Conservation (phyloP, 768 basidiomycete species). For the Gymnopilus dilepis region DNA sequence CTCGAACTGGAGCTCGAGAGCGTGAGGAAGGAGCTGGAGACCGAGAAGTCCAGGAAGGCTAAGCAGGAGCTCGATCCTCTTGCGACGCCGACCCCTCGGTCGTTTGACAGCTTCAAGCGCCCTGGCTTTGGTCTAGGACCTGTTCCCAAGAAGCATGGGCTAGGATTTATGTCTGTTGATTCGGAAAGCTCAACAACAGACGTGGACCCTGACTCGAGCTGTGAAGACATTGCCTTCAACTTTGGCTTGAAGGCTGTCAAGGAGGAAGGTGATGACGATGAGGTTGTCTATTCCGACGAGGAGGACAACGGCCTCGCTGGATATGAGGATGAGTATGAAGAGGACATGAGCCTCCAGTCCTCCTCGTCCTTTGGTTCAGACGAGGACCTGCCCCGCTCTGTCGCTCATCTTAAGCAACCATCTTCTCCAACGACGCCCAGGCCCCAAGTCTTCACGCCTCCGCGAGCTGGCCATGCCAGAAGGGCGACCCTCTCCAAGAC, state of each 20-base stretch:
- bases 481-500: slow-evolving; percentile 62
- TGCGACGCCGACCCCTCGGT: slow-evolving; percentile 51
- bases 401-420: slow-evolving; percentile 32
- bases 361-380: slow-evolving; percentile 62
- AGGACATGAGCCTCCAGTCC: slow-evolving; percentile 53
- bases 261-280: slow-evolving; percentile 54
- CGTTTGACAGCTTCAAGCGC: slow-evolving; percentile 34
- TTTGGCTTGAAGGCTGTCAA: slow-evolving; percentile 60
- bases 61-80: slow-evolving; percentile 39
- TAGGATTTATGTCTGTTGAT: slow-evolving; percentile 65
- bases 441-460: slow-evolving; percentile 32
- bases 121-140: slow-evolving; percentile 18
- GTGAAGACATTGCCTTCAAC: slow-evolving; percentile 47
- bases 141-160: slow-evolving; percentile 45
- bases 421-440: slow-evolving; percentile 30
- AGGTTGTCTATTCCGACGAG: slow-evolving; percentile 43
- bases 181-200: slow-evolving; percentile 70
- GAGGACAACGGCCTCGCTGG: slow-evolving; percentile 30
- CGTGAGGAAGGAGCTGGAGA: slow-evolving; percentile 35
- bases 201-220: slow-evolving; percentile 56
- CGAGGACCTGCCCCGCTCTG: slow-evolving; percentile 49
- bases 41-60: slow-evolving; percentile 30
- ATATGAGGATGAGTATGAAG: slow-evolving; percentile 79
- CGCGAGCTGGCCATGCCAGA: slow-evolving; percentile 34
- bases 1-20: slow-evolving; percentile 59